Conservation (phyloP, 2,329 filamentous ascomycete species). For the Setomelanomma holmii region DNA sequence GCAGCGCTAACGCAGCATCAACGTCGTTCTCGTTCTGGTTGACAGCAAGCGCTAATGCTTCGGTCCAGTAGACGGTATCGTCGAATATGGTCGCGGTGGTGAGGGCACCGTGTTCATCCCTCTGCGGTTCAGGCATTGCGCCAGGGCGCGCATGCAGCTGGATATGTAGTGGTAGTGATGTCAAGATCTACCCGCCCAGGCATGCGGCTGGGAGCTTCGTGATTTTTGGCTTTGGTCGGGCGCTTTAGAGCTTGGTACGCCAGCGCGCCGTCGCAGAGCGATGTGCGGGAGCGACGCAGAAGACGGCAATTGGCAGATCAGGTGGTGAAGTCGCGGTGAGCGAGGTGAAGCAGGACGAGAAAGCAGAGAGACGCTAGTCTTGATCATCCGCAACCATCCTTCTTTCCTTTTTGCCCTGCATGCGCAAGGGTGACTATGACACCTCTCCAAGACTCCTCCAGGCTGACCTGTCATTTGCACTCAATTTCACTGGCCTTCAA, state of each 20-base stretch:
- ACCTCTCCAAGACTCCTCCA: too few relatives aligned
- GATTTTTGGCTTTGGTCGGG: conserved; percentile 2
- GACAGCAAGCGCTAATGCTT: conserved; percentile 36
- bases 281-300: background rate
- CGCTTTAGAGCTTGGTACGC: background rate
- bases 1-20: conserved; percentile 35
- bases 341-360: background rate
- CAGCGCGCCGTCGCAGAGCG: background rate
- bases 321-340: conserved; percentile 4
- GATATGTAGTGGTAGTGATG: conserved; percentile 24
- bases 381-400: background rate
- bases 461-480: too few relatives aligned
- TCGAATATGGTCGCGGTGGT: conserved; percentile 44
- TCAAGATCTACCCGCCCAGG: conserved; percentile 24
- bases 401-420: background rate
- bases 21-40: conserved; percentile 41
- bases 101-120: conserved; percentile 31
- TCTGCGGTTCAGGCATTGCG: conserved; percentile 39
- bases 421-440: background rate
- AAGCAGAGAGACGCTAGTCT: background rate
- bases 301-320: background rate
- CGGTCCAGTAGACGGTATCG: conserved; percentile 39
- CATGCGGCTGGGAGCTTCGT: conserved; percentile 25
- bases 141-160: conserved; percentile 40
- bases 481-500: conserved; percentile 1